These are phyloP conservation scores for Chytridium lagenaria DNA, from an alignment of 371 early-diverging fungal species.

Conservation along the genomic window DNA sequence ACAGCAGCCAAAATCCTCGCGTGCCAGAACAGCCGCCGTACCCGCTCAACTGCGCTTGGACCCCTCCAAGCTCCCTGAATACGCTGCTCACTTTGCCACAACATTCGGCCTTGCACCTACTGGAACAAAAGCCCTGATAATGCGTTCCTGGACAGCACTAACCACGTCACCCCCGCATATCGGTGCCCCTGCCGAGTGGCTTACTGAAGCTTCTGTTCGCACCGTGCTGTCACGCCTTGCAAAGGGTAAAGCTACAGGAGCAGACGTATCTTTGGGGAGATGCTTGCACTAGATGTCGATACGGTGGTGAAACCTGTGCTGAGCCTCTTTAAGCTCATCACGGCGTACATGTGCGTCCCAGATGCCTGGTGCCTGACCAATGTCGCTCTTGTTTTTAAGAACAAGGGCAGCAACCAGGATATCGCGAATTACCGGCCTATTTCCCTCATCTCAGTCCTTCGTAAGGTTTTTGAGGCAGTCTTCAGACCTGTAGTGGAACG, in stretches of 20 bases:
- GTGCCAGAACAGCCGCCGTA: too few relatives aligned
- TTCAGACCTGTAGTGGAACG: background rate
- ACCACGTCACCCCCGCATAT: background rate
- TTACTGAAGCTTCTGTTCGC: background rate
- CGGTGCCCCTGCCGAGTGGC: background rate
- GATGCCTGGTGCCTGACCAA: conserved; percentile 14
- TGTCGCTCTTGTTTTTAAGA: conserved; percentile 20
- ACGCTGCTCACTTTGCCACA: too few relatives aligned
- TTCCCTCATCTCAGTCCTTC: conserved; percentile 21
- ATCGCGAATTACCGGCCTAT: conserved; percentile 29
- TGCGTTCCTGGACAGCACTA: background rate
- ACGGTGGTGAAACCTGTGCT: background rate
- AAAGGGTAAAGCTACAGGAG: conserved; percentile 18
- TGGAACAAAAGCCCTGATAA: conserved; percentile 14
- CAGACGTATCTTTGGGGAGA: conserved; percentile 10
- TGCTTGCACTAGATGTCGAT: background rate
- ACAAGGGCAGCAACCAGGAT: conserved; percentile 17
- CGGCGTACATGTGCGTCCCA: background rate
- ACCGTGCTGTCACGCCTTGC: conserved; percentile 3
- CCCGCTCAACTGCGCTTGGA: too few relatives aligned
- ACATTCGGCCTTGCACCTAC: conserved; percentile 23
- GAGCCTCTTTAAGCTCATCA: background rate
- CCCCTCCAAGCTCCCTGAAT: too few relatives aligned
- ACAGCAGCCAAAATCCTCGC: too few relatives aligned
- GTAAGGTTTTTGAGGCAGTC: conserved; percentile 13